Base-by-base conservation (phyloP, 2,329 filamentous ascomycete genomes). In the Penicillium griseofulvum region DNA sequence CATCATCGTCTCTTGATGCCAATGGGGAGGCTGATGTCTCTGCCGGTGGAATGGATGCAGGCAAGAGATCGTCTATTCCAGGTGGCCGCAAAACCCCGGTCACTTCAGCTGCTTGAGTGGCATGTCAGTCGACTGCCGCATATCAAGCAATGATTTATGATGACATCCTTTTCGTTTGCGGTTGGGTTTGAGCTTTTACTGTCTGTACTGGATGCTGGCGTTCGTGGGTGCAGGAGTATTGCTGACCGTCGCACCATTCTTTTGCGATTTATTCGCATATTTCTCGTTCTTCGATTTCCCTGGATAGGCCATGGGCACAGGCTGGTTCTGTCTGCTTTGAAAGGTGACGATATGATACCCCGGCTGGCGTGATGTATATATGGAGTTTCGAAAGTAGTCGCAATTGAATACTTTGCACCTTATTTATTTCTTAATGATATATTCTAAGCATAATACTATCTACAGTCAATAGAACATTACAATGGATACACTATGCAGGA, bases 291-390 rank as follows among this genome's bases (percentile, higher is more conserved):
- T 54, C 46, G 9, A 24, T 49, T 43, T 55, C 26, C 52, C 47
- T 52, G 49, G 47, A 41, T 50, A 45, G 29, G 49, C 37, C 56
- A 33, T 63, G 46, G 52, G 49, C 37, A 61, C 44, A 54, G 59
- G 53, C 57, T 57, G 57, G 50, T 60, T 61, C 54, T 63, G 52
- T 60, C 67, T 57, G 47, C 38, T 59, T 59, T 39, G 52, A 55
- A 51, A 55, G 52, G 60, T 62, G 59, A 67, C 61, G 61, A 65
- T 57, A 66, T 70, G 68, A 71, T 71, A 71, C 67, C 66, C 67
- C 63, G 50, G 55, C 37, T 61, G 57, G 55, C 54, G 54, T 58
- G 53, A 59, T 31, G 29, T 49, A 22, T 22, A 56, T 56, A 49
- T 54, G 54, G 41, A 49, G 10, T 31, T 53, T 45, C 37, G 34